phyloP scores from a whole-genome alignment of 2,329 filamentous ascomycete genomes.

The Leptographium procerum region DNA sequence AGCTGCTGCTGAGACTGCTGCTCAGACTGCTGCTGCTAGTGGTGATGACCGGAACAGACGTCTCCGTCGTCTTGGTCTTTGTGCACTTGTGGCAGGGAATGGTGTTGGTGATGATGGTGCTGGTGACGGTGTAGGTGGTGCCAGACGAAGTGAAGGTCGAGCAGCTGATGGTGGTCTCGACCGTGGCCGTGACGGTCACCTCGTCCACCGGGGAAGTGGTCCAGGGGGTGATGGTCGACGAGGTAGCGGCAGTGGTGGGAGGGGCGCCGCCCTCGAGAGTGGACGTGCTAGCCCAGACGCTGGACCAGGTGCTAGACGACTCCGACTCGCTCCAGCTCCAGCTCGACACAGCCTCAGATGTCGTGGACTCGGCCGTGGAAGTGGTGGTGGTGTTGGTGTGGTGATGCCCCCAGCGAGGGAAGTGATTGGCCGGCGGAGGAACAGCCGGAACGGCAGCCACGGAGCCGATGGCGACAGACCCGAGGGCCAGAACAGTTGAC shows the following conservation, averaged over 20 bases:
- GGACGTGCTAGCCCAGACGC: too few species aligned
- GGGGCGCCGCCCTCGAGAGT: too few species aligned
- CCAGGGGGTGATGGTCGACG: neutral
- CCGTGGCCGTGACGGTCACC: constrained; percentile 3
- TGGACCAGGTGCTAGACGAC: neutral
- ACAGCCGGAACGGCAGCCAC: constrained; percentile 5
- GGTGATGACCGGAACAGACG: neutral
- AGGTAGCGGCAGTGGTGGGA: neutral
- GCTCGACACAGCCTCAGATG: neutral
- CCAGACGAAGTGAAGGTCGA: constrained; percentile 1
- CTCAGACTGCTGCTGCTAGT: neutral
- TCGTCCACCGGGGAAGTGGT: neutral
- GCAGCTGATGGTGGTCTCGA: neutral
- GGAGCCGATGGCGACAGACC: constrained; percentile 4
- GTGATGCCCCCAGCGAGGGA: neutral
- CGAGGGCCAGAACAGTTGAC: constrained; percentile 7
- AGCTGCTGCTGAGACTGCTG: neutral
- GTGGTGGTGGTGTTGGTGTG: neutral
- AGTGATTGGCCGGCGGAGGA: neutral
- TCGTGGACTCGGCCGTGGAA: neutral
- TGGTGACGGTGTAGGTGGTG: constrained; percentile 7
- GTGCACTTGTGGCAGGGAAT: constrained; percentile 1
- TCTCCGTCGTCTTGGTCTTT: neutral
- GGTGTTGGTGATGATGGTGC: neutral
- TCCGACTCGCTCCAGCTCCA: too few species aligned